Percentiles rank a stretch among this genome's conserved stretches.
Evolutionary conservation across 306 rosid genomes (phyloP).

Genomic region (Quercus aquifolioides): DNA sequence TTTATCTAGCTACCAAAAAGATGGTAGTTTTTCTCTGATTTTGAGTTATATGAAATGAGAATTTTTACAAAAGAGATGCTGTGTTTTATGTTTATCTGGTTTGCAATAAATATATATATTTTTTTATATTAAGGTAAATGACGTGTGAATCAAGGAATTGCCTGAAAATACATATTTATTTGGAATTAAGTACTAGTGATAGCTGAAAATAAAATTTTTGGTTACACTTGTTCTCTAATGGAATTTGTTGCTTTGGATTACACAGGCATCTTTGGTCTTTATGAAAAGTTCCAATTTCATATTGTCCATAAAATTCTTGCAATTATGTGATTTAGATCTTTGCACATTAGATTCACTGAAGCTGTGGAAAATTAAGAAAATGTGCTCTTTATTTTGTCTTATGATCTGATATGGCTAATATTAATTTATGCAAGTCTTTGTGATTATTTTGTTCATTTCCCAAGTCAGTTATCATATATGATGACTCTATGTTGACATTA

Average conservation of each 20-base stretch:
- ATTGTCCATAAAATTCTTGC: neutral
- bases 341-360: neutral
- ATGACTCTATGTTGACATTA: conserved; percentile 17
- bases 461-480: neutral
- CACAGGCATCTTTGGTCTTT: neutral
- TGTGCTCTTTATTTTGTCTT: neutral
- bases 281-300: neutral
- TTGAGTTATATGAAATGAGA: neutral
- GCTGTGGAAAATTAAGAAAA: neutral
- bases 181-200: neutral
- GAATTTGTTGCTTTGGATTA: neutral
- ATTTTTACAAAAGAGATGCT: neutral
- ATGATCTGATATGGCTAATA: neutral
- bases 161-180: neutral
- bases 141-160: neutral
- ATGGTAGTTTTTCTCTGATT: neutral
- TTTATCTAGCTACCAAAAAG: neutral
- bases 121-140: neutral
- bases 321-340: neutral
- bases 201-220: neutral
- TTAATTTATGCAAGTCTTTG: neutral
- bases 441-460: conserved; percentile 6
- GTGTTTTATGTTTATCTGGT: neutral
- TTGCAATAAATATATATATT: neutral
- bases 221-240: neutral